These are phyloP conservation scores for Phialophora verrucosa DNA, from an alignment of 2,329 filamentous ascomycete genomes.

Conservation along the genomic window DNA sequence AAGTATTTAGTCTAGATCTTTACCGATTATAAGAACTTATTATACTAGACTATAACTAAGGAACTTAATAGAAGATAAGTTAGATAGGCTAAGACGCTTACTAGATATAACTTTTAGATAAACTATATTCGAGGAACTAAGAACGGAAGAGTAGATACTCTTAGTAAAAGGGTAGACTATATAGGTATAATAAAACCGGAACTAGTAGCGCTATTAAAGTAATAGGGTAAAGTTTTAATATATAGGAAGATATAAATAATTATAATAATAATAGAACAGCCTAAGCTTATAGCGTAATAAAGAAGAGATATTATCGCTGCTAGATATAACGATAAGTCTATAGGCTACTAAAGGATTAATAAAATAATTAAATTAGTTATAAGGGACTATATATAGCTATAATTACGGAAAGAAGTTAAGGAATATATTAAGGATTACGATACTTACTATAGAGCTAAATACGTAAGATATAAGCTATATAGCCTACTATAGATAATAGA, in stretches of 20 bases:
- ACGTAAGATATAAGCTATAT: conserved; percentile 26
- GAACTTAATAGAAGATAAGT: conserved; percentile 18
- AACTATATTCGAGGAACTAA: background rate
- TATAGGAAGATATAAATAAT: conserved; percentile 9
- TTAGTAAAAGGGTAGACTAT: conserved; percentile 29
- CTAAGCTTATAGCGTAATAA: conserved; percentile 1
- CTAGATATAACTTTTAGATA: background rate
- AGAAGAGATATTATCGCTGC: conserved; percentile 3
- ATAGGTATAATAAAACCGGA: background rate
- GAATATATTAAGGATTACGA: conserved; percentile 24
- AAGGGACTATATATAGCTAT: too few relatives aligned
- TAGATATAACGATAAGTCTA: conserved; percentile 15
- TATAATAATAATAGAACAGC: background rate
- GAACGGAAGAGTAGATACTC: background rate
- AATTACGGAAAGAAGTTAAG: conserved; percentile 26
- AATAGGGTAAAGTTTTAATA: conserved; percentile 9
- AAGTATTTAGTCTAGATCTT: conserved; percentile 27
- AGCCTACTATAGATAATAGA: background rate
- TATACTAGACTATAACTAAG: conserved; percentile 26
- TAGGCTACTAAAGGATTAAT: conserved; percentile 18
- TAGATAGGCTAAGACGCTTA: conserved; percentile 3
- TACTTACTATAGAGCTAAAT: conserved; percentile 19
- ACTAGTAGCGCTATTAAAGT: background rate
- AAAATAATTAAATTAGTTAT: too few relatives aligned
- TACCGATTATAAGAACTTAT: conserved; percentile 33